Evolutionary conservation across 108 stramenopile genomes (phyloP).

Genomic region (Skeletonema tropicum): DNA sequence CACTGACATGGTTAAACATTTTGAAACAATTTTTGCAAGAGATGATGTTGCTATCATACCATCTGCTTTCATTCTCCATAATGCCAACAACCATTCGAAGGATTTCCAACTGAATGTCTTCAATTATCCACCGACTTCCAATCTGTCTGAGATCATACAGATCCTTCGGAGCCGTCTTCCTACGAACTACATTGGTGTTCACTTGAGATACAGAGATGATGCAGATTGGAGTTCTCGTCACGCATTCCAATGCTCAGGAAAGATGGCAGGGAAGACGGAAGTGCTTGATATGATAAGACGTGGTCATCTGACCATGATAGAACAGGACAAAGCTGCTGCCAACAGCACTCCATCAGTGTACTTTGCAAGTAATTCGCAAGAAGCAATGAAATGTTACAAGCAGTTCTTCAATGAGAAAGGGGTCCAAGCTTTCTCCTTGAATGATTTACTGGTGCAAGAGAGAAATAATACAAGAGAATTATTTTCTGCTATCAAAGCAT

Average conservation of each 20-base stretch:
- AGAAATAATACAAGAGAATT: neutral
- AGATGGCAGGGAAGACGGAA: neutral
- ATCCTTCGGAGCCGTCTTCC: neutral
- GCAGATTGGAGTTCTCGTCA: too few species aligned
- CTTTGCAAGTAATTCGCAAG: conserved; percentile 3
- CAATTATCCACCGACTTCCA: neutral
- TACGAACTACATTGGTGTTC: neutral
- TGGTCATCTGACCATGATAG: neutral
- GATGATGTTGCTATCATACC: neutral
- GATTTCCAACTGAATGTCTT: neutral
- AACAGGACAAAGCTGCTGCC: neutral
- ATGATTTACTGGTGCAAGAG: neutral
- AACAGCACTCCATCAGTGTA: conserved; percentile 1
- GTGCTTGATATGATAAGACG: neutral
- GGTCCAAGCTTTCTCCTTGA: neutral
- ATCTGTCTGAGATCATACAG: neutral
- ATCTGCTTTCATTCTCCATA: neutral
- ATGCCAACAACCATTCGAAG: neutral
- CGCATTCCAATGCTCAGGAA: neutral
- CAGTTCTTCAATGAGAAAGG: neutral
- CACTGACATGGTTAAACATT: neutral
- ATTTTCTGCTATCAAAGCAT: neutral
- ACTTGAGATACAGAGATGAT: neutral
- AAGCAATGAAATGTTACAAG: neutral
- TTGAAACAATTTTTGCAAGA: neutral